Percentiles rank a stretch among this genome's conserved stretches.
Evolutionary conservation across 139 green algal genomes (phyloP).

Genomic region (Astrephomene gubernaculifera): DNA sequence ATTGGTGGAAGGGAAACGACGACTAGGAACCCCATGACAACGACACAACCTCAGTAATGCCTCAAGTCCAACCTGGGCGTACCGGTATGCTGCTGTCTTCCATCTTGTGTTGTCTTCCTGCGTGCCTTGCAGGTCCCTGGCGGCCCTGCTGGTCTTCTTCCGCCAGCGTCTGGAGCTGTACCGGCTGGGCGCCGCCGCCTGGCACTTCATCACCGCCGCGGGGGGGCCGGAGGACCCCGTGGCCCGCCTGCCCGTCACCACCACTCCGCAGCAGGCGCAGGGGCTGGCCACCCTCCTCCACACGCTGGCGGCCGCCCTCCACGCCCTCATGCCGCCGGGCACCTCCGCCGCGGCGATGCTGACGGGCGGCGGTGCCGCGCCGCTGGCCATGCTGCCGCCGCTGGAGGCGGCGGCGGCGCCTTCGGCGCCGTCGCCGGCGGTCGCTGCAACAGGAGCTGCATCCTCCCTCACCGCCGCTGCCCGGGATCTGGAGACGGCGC

Average conservation of each 20-base stretch:
- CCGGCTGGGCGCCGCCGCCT: conserved; percentile 35
- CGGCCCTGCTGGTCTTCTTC: conserved; percentile 1
- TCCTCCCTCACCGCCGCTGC: not conserved
- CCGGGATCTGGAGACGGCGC: not conserved
- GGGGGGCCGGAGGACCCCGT: conserved; percentile 26
- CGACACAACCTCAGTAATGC: too few relatives aligned
- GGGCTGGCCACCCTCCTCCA: not conserved
- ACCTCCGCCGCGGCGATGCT: not conserved
- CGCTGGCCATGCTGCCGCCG: not conserved
- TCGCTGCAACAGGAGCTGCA: not conserved
- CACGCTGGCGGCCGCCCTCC: conserved; percentile 1
- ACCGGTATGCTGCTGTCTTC: too few relatives aligned
- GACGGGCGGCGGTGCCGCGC: not conserved
- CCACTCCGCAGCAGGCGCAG: conserved; percentile 26
- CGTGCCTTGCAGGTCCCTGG: conserved; percentile 2
- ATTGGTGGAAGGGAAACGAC: too few relatives aligned
- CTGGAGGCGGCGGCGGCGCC: not conserved
- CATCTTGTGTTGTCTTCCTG: too few relatives aligned
- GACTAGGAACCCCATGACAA: too few relatives aligned
- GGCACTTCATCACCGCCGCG: conserved; percentile 19
- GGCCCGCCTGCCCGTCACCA: conserved; percentile 24
- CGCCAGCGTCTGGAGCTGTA: conserved; percentile 41
- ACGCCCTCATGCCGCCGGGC: not conserved
- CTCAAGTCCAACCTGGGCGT: too few relatives aligned
- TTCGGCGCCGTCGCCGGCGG: not conserved